phyloP scores from a whole-genome alignment of 2,329 filamentous ascomycete species.

The Curvularia sp. region DNA sequence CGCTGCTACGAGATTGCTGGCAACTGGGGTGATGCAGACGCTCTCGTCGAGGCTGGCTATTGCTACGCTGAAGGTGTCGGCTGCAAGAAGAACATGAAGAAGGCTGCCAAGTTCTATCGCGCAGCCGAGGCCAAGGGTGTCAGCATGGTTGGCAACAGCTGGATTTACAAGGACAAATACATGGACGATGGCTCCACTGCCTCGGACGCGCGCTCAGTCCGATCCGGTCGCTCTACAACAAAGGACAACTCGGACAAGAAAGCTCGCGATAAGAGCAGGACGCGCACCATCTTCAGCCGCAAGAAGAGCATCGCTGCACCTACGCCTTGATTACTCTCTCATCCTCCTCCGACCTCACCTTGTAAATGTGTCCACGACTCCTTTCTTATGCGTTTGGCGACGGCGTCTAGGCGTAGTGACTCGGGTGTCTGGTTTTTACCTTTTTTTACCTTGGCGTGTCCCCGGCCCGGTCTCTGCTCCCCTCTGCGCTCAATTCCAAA shows the following conservation, averaged over 20 bases:
- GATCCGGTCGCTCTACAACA: constrained; percentile 56
- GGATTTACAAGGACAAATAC: constrained; percentile 98
- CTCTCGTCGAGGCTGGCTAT: constrained; percentile 90
- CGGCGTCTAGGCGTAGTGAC: constrained; percentile 42
- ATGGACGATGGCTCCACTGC: constrained; percentile 60
- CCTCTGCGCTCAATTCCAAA: constrained; percentile 18
- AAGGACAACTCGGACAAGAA: constrained; percentile 63
- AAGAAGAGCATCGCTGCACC: constrained; percentile 56
- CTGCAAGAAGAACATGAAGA: constrained; percentile 95
- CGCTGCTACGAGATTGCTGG: constrained; percentile 97
- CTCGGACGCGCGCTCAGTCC: constrained; percentile 53
- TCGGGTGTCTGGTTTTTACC: constrained; percentile 33
- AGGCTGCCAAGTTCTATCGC: constrained; percentile 88
- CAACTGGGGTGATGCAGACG: constrained; percentile 93
- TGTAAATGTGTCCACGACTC: constrained; percentile 47
- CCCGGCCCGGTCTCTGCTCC: constrained; percentile 13
- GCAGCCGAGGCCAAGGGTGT: constrained; percentile 91
- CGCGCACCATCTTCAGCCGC: constrained; percentile 74
- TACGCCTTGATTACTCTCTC: constrained; percentile 17
- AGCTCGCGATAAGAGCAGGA: constrained; percentile 76
- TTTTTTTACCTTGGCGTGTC: constrained; percentile 38
- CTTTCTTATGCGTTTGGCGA: constrained; percentile 39
- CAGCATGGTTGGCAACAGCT: constrained; percentile 98
- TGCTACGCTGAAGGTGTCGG: constrained; percentile 94
- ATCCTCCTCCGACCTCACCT: constrained; percentile 2